These are phyloP conservation scores for Kockiozyma suomiensis DNA, from an alignment of 805 yeast genomes.

Conservation along the genomic window DNA sequence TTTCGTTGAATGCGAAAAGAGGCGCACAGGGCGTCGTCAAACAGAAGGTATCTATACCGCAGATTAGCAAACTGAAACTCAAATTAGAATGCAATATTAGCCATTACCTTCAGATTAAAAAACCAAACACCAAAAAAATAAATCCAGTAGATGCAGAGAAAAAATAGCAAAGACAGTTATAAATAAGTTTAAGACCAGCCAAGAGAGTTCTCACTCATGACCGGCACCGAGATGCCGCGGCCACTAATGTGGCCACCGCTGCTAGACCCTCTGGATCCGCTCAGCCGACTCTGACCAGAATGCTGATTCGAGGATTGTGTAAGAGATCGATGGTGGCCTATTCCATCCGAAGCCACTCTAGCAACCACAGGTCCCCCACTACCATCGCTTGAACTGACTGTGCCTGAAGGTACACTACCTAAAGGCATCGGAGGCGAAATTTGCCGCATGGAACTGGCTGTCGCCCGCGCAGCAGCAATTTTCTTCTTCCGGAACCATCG, in stretches of 20 bases:
- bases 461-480: conserved; percentile 8
- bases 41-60: neutral
- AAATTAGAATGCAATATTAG: neutral
- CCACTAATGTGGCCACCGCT: conserved; percentile 32
- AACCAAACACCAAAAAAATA: neutral
- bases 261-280: conserved; percentile 14
- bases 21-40: neutral
- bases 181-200: conserved; percentile 42
- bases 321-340: conserved; percentile 22
- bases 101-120: neutral
- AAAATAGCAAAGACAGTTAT: neutral
- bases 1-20: neutral
- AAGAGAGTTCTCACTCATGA: conserved; percentile 46
- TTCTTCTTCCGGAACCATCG: conserved; percentile 48
- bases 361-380: neutral
- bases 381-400: neutral
- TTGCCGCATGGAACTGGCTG: conserved; percentile 14
- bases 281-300: conserved; percentile 19
- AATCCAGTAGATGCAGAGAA: neutral
- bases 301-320: conserved; percentile 12
- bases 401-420: conserved; percentile 2
- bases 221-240: conserved; percentile 45
- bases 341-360: conserved; percentile 13
- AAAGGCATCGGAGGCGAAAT: conserved; percentile 29
- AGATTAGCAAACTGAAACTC: neutral